Conservation (phyloP, 768 basidiomycete species). For the Tulasnella sp. region DNA sequence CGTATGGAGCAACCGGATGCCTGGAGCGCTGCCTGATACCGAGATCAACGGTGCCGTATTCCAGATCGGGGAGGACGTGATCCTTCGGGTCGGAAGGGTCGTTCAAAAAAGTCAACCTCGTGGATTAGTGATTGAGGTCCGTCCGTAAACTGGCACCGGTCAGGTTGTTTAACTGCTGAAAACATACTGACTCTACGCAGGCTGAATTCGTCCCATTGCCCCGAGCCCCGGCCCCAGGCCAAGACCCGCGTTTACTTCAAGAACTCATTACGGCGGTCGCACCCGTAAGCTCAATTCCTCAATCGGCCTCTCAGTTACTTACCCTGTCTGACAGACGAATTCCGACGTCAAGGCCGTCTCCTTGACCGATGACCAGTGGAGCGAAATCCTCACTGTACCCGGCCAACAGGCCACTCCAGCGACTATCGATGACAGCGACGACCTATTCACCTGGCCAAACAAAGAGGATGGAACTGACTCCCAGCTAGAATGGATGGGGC, state of each 20-base stretch:
- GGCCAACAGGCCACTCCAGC: not conserved
- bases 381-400: not conserved
- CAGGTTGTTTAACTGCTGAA: not conserved
- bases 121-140: slow-evolving; percentile 7
- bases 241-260: not conserved
- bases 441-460: too few relatives aligned
- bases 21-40: not conserved
- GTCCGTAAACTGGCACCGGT: not conserved
- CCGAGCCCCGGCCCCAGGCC: not conserved
- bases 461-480: too few relatives aligned
- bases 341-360: slow-evolving; percentile 6
- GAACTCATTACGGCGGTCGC: not conserved
- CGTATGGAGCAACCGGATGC: slow-evolving; percentile 2
- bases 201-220: slow-evolving; percentile 8
- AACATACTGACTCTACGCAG: not conserved
- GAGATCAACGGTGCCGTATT: slow-evolving; percentile 5
- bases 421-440: not conserved
- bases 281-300: not conserved
- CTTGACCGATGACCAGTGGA: slow-evolving; percentile 7
- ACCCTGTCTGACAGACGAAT: not conserved
- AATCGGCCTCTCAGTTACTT: not conserved
- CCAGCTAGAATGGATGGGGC: not conserved
- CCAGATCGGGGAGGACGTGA: slow-evolving; percentile 4
- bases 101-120: not conserved
- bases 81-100: slow-evolving; percentile 7